These are phyloP conservation scores for Salix exigua DNA, from an alignment of 345 rosid genomes.

Conservation along the genomic window DNA sequence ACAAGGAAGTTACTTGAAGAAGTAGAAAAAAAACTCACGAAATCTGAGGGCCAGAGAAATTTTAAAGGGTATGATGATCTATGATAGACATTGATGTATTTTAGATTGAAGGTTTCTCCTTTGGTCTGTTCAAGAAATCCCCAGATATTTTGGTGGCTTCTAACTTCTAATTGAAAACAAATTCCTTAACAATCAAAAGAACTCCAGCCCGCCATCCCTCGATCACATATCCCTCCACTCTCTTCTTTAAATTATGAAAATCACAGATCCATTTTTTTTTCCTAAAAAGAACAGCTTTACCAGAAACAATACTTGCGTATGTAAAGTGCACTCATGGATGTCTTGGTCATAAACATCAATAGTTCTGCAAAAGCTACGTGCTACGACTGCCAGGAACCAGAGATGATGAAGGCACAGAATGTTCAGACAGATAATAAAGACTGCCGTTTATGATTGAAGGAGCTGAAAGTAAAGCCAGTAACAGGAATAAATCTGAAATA, in stretches of 20 bases:
- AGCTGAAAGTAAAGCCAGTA: background rate
- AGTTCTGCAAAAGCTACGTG: constrained; percentile 56
- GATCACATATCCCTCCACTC: background rate
- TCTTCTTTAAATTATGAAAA: background rate
- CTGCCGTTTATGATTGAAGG: background rate
- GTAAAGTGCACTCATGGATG: constrained; percentile 53
- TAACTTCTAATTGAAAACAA: background rate
- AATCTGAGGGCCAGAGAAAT: background rate
- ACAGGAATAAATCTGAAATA: background rate
- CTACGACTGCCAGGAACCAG: constrained; percentile 54
- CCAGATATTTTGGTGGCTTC: background rate
- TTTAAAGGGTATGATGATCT: background rate
- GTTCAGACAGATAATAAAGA: background rate
- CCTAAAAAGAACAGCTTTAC: background rate
- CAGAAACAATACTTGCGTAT: constrained; percentile 37
- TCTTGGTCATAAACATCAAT: constrained; percentile 72
- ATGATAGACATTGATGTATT: background rate
- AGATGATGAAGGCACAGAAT: background rate
- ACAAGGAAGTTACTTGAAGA: background rate
- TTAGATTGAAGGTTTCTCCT: background rate
- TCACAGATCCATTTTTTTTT: background rate
- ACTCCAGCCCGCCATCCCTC: background rate
- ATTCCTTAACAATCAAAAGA: background rate
- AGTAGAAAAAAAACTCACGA: background rate
- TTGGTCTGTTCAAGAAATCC: background rate